Evolutionary conservation across 306 rosid genomes (phyloP).

Genomic region (Trichosanthes cucumerina): DNA sequence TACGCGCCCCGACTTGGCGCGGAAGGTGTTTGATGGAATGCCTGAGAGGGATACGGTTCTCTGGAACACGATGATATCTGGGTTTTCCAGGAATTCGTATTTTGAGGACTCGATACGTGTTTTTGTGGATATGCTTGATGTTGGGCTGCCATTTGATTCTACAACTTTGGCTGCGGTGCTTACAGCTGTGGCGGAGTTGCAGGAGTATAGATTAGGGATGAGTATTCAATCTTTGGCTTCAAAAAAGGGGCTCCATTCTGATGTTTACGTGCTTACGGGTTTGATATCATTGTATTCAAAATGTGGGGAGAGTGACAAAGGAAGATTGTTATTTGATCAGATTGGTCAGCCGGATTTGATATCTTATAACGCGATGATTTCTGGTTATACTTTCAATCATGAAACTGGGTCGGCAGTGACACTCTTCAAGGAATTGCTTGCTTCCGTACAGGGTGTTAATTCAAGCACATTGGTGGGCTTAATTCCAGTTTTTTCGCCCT

Average conservation of each 20-base stretch:
- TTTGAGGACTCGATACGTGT: slow-evolving; percentile 30
- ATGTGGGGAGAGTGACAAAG: slow-evolving; percentile 42
- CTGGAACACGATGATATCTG: slow-evolving; percentile 79
- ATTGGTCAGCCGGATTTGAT: slow-evolving; percentile 56
- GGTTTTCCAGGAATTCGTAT: slow-evolving; percentile 53
- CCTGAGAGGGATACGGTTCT: slow-evolving; percentile 50
- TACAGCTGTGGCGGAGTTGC: slow-evolving; percentile 71
- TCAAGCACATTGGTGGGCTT: slow-evolving; percentile 79
- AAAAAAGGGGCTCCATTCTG: slow-evolving; percentile 50
- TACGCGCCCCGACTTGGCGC: slow-evolving; percentile 42
- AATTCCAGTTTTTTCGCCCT: slow-evolving; percentile 74
- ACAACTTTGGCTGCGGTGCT: slow-evolving; percentile 51
- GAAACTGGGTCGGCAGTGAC: slow-evolving; percentile 44
- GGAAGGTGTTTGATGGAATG: slow-evolving; percentile 73
- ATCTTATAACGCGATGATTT: slow-evolving; percentile 77
- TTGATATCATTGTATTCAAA: slow-evolving; percentile 77
- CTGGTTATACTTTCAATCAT: slow-evolving; percentile 59
- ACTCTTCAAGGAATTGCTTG: slow-evolving; percentile 55
- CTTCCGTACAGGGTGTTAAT: slow-evolving; percentile 39
- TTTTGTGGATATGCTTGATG: slow-evolving; percentile 46
- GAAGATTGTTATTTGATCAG: slow-evolving; percentile 49
- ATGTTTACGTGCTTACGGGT: slow-evolving; percentile 57
- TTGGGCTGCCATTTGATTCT: slow-evolving; percentile 42
- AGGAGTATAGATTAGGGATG: slow-evolving; percentile 50
- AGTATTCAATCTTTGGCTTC: slow-evolving; percentile 58